Evolutionary conservation across 169 alveolate species (phyloP).

Genomic region (Plasmodium adleri): DNA sequence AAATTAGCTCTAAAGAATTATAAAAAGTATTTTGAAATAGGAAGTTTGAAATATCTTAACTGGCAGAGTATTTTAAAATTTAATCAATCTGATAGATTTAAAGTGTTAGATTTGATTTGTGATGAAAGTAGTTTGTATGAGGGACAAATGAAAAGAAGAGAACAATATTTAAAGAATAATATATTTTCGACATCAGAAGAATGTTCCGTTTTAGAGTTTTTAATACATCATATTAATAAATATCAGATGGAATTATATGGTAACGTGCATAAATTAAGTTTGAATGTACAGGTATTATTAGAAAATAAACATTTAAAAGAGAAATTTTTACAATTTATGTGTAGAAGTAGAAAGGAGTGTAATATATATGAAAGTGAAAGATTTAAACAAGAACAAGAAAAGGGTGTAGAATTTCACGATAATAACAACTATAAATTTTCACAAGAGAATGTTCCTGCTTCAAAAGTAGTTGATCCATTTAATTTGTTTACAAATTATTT

Average conservation of each 20-base stretch:
- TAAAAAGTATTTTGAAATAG: conserved; percentile 17
- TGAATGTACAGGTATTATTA: conserved; percentile 35
- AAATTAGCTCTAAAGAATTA: conserved; percentile 37
- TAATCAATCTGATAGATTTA: conserved; percentile 34
- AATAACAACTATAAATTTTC: conserved; percentile 7
- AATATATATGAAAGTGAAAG: conserved; percentile 43
- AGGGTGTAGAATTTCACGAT: neutral
- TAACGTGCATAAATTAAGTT: conserved; percentile 15
- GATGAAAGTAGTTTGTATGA: conserved; percentile 7
- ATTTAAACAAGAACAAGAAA: conserved; percentile 20
- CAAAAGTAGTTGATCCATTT: neutral
- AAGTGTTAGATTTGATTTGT: conserved; percentile 43
- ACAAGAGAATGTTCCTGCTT: neutral
- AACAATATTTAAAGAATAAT: conserved; percentile 14
- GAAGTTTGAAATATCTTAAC: conserved; percentile 22
- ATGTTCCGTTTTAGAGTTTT: conserved; percentile 43
- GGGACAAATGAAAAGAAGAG: conserved; percentile 33
- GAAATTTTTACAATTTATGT: conserved; percentile 42
- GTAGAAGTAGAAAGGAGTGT: conserved; percentile 9
- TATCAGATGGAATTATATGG: conserved; percentile 49
- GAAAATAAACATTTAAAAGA: conserved; percentile 17
- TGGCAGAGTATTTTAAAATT: conserved; percentile 47
- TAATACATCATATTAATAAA: conserved; percentile 33
- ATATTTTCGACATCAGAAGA: conserved; percentile 19
- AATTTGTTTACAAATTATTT: conserved; percentile 12